Conservation (phyloP, 306 rosid species). For the Luffa aegyptiaca region DNA sequence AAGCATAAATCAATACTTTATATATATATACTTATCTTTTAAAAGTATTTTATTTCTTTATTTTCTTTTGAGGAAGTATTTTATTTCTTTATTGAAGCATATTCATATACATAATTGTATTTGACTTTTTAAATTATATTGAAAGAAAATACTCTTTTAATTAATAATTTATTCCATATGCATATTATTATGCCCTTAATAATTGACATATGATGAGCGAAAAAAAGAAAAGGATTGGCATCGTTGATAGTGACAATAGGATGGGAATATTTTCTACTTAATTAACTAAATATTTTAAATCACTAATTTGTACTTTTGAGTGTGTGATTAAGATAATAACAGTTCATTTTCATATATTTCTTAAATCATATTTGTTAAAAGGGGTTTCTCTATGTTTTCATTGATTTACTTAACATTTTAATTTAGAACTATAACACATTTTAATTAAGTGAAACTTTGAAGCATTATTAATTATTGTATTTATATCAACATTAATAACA, state of each 20-base stretch:
- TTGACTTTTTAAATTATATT: neutral
- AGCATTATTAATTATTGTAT: too few species aligned
- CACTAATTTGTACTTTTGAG: neutral
- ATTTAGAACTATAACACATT: too few species aligned
- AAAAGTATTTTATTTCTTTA: neutral
- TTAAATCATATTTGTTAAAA: too few species aligned
- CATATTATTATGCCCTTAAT: neutral
- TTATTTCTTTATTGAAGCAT: neutral
- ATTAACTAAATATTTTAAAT: neutral
- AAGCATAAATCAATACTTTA: neutral
- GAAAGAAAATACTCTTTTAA: neutral
- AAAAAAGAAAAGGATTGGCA: neutral
- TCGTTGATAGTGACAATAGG: neutral
- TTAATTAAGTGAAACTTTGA: too few species aligned
- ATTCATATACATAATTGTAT: neutral
- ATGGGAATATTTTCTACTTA: neutral
- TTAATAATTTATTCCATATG: neutral
- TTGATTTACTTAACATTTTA: too few species aligned
- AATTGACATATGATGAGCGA: neutral
- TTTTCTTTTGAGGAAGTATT: neutral
- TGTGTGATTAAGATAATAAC: neutral
- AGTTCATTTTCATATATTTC: neutral
- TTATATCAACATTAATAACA: too few species aligned
- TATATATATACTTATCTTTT: too few species aligned
- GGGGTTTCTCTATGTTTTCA: neutral